Evolutionary conservation across 1,284 basidiomycete species (phyloP).

Genomic region (Irpex sp.): DNA sequence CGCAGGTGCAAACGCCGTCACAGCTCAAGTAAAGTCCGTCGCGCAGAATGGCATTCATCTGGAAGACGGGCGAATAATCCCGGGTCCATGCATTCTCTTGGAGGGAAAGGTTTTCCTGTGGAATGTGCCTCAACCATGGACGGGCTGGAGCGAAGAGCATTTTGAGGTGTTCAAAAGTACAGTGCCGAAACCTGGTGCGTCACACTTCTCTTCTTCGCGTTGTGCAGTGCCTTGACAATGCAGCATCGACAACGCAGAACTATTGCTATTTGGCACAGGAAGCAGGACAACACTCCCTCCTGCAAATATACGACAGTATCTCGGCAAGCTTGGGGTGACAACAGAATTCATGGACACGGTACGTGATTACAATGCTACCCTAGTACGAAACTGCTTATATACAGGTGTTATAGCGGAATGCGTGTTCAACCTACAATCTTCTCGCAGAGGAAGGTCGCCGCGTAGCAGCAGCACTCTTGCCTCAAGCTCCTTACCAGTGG

Average conservation of each 20-base stretch:
- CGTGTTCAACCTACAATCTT: constrained; percentile 93
- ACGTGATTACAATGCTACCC: constrained; percentile 26
- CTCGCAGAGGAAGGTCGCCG: constrained; percentile 89
- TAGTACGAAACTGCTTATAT: neutral
- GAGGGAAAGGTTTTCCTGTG: constrained; percentile 88
- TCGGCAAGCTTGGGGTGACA: constrained; percentile 82
- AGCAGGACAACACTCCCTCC: constrained; percentile 71
- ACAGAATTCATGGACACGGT: constrained; percentile 95
- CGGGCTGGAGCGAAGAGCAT: constrained; percentile 69
- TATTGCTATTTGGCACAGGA: constrained; percentile 89
- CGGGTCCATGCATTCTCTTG: constrained; percentile 78
- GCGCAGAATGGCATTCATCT: constrained; percentile 61
- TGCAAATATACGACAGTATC: constrained; percentile 58
- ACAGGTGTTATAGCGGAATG: constrained; percentile 67
- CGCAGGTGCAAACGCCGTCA: constrained; percentile 61
- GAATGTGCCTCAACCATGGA: constrained; percentile 69
- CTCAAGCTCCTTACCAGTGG: constrained; percentile 51
- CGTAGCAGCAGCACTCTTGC: constrained; percentile 87
- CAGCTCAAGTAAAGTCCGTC: constrained; percentile 69
- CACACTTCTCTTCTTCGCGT: neutral
- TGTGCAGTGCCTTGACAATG: neutral
- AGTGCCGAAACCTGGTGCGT: constrained; percentile 82
- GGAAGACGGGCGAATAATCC: constrained; percentile 73
- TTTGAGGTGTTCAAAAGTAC: constrained; percentile 82
- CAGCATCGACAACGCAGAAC: constrained; percentile 51